Percentiles rank a stretch among this genome's conserved stretches.
Evolutionary conservation across 1,284 basidiomycete genomes (phyloP).

Genomic region (Blastosporella zonata): DNA sequence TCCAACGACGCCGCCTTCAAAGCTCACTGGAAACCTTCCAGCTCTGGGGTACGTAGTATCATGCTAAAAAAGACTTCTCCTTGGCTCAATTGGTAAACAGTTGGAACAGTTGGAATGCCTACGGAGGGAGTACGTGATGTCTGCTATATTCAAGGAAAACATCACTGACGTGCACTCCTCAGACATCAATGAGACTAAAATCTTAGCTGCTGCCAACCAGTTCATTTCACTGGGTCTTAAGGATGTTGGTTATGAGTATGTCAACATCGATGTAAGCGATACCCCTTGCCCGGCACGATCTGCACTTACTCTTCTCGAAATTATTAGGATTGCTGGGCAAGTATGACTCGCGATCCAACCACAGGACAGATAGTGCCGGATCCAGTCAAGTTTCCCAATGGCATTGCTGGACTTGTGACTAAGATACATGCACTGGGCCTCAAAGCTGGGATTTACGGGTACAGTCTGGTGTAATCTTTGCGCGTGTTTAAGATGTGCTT

Average conservation of each 20-base stretch:
- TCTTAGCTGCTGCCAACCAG: conserved; percentile 46
- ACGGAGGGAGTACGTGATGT: conserved; percentile 37
- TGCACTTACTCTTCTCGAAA: neutral
- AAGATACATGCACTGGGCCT: conserved; percentile 48
- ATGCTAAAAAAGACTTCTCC: neutral
- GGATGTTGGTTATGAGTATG: conserved; percentile 49
- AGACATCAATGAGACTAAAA: conserved; percentile 45
- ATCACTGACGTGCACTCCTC: neutral
- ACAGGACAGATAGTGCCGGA: conserved; percentile 48
- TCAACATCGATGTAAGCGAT: conserved; percentile 49
- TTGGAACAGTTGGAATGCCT: conserved; percentile 58
- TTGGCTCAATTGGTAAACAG: conserved; percentile 23
- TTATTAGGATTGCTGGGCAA: conserved; percentile 51
- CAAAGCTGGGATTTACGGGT: conserved; percentile 55
- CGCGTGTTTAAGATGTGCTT: neutral
- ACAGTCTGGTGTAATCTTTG: neutral
- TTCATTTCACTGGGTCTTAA: conserved; percentile 48
- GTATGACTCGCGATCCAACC: conserved; percentile 36
- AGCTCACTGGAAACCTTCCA: conserved; percentile 30
- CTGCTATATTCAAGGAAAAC: neutral
- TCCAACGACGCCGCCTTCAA: conserved; percentile 30
- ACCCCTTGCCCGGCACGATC: neutral
- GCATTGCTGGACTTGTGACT: conserved; percentile 42
- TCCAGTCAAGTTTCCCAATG: conserved; percentile 50
- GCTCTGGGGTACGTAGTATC: conserved; percentile 29